Evolutionary conservation across 805 yeast species (phyloP), one percentile per base, ranked within the genome.

Genomic region (Saturnispora galanensis): DNA sequence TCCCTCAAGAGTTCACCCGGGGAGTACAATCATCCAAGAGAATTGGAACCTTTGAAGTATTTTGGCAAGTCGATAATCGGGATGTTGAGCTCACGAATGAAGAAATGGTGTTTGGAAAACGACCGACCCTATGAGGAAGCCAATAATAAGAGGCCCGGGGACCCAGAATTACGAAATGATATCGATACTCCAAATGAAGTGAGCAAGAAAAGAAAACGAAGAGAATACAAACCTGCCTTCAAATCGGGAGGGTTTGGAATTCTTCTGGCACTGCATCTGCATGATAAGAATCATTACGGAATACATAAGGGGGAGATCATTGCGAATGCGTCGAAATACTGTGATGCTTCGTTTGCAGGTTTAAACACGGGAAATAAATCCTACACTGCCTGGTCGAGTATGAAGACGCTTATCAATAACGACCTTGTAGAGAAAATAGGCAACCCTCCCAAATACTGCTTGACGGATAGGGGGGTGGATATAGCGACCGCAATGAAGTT

Each of bases 221-320:
- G 42, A 15, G 32, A 34, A 26, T 34, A 38, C 12, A 38, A 87
- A 0, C 97, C 97, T 0, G 70, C 68, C 39, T 76, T 77, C 48
- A 64, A 89, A 31, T 77, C 93, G 0, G 96, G 96, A 1, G 94
- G 84, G 0, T 89, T 84, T 64, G 95, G 93, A 0, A 82, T 88
- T 8, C 54, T 88, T 15, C 49, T 86, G 15, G 79, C 80, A 0
- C 62, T 88, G 3, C 63, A 69, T 41, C 67, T 74, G 38, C 59
- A 56, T 26, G 87, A 80, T 53, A 58, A 63, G 4, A 53, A 60
- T 2, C 60, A 69, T 16, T 55, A 59, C n/a, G 95, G 96, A 0
- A 55, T 84, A 53, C 69, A 79, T 4, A 82, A 77, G 55, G 76
- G 74, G 10, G 81, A 76, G 33, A 71, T 88, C 5, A 65, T 74